A percentile compares a stretch with the other conserved stretches of the same genome.
These are phyloP conservation scores for Diversispora epigaea DNA, from an alignment of 192 early-diverging fungal species.

Conservation along the genomic window DNA sequence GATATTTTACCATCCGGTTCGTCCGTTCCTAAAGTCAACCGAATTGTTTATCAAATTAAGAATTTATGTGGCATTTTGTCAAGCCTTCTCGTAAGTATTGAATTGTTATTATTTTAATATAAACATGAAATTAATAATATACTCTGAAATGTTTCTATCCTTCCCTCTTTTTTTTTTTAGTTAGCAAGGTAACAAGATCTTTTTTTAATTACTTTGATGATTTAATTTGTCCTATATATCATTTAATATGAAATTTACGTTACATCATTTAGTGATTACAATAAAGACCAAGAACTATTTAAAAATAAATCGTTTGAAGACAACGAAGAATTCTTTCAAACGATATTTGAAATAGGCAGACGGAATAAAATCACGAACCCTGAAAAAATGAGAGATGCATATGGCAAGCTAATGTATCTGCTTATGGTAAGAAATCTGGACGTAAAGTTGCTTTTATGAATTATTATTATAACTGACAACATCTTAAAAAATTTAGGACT, in stretches of 20 bases:
- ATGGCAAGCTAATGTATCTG: constrained; percentile 96
- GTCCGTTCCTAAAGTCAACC: constrained; percentile 79
- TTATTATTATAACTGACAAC: not conserved
- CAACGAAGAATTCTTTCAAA: constrained; percentile 78
- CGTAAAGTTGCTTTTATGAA: not conserved
- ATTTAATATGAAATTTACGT: not conserved
- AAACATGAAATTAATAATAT: not conserved
- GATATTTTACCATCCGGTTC: constrained; percentile 70
- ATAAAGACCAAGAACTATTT: constrained; percentile 76
- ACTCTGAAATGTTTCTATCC: too few species aligned
- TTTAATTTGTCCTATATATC: not conserved
- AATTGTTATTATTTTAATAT: not conserved
- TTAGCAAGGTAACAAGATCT: constrained; percentile 29
- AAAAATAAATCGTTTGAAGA: constrained; percentile 63
- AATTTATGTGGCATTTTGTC: constrained; percentile 94
- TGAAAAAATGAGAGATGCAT: constrained; percentile 93
- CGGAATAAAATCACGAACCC: constrained; percentile 93
- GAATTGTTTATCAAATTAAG: constrained; percentile 92
- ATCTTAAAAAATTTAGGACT: constrained; percentile 50
- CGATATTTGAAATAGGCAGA: constrained; percentile 67
- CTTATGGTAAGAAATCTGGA: constrained; percentile 51
- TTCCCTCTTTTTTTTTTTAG: not conserved
- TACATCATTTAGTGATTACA: constrained; percentile 65
- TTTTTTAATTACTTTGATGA: not conserved
- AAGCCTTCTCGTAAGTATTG: constrained; percentile 69